Base-by-base conservation (phyloP, 1,284 basidiomycete species). In the Pterulicium gracile region DNA sequence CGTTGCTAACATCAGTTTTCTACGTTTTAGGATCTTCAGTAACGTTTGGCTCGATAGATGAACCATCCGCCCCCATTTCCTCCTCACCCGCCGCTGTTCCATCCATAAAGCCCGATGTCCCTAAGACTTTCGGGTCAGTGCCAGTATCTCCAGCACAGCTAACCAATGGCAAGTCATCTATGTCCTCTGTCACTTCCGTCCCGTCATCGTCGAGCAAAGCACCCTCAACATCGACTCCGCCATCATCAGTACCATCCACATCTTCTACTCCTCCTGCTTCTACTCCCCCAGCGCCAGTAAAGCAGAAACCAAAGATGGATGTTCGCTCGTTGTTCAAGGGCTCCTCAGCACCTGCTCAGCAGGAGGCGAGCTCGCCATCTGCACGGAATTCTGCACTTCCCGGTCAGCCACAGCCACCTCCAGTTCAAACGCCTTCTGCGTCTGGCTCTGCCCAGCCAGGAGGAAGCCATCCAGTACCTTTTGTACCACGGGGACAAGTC, bases 11-110 rank as follows among this genome's bases (percentile, higher is more conserved):
- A 46, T 36, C 43, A 46, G 20, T 40, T 49, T 47, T 43, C 42
- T 18, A 24, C 35, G 42, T 24, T 18, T 24, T 50, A 85, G 80
- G 73, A 55, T 75, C 78, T 49, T 64, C 73, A 50, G 79, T 84
- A 54, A 87, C 75, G 52, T 92, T 92, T 67, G 89, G 89, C 56
- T 90, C 89, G 40, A 87, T 92, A 71, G 77, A 83, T 62, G 77
- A 86, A 62, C 69, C 67, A 52, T 67, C 75, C 50, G 75, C 79
- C 46, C 72, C 80, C 51, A 77, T 82, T 54, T 81, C 82, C 32
- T 78, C 81, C 44, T 81, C 81, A 24, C 79, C 85, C 35, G 78
- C 79, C 45, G 61, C 75, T 45, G 70, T 73, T 36, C 79, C 84
- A 39, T 62, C 75, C 45, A 69, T 79, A 55, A 83, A 79, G 66